Conservation (phyloP, 768 basidiomycete species). For the Cantharellus cinnabarinus region DNA sequence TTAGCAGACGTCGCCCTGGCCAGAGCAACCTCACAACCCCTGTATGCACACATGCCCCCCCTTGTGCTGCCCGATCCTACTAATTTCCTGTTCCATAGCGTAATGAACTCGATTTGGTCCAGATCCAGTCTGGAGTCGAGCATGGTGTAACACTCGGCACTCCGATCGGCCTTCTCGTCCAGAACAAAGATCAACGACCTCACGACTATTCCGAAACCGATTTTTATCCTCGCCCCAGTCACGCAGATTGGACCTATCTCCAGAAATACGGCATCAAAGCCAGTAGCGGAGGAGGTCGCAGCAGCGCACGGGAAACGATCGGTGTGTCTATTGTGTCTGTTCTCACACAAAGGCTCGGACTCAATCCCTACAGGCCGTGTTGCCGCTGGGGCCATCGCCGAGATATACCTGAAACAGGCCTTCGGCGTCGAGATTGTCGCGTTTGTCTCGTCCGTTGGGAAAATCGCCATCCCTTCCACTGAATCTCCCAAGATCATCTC, state of each 20-base stretch:
- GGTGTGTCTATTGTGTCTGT: conserved; percentile 25
- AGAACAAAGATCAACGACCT: conserved; percentile 94
- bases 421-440: conserved; percentile 90
- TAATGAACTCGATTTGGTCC: conserved; percentile 88
- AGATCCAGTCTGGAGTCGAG: conserved; percentile 84
- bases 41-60: conserved; percentile 26
- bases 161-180: conserved; percentile 89
- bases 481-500: conserved; percentile 20
- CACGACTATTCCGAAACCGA: conserved; percentile 99
- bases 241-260: conserved; percentile 96
- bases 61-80: neutral
- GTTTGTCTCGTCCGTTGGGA: conserved; percentile 92
- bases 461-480: conserved; percentile 54
- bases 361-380: conserved; percentile 46
- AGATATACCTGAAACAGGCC: conserved; percentile 74
- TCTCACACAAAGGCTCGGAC: neutral
- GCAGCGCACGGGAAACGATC: conserved; percentile 91
- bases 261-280: conserved; percentile 97
- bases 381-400: conserved; percentile 94
- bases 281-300: conserved; percentile 86
- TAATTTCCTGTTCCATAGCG: conserved; percentile 27
- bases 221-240: conserved; percentile 87
- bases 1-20: conserved; percentile 80
- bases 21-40: conserved; percentile 95
- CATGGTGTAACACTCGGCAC: conserved; percentile 91